Evolutionary conservation across 139 green algal species (phyloP), one percentile per base, ranked within the genome.

Genomic region (Closterium sp.): DNA sequence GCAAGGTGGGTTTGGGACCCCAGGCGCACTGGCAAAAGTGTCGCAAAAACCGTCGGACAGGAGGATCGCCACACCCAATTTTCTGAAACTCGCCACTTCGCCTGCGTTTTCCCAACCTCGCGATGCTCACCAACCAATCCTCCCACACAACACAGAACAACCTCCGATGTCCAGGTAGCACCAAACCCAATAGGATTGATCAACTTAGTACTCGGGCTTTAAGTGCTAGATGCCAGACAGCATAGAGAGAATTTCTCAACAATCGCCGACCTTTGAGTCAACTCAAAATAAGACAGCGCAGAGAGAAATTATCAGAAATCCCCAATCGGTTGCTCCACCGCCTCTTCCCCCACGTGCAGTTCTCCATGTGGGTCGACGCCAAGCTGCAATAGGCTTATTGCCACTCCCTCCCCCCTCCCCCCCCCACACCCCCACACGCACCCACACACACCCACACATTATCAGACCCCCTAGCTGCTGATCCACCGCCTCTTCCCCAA

Each of bases 1-100:
- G 91, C 84, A 93, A 93, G 91, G 87, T 94, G 21, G n/a, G n/a
- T 28, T 64, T 32, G 28, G 4, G 91, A 94, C 87, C 91, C 91
- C 28, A 35, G 91, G 23, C 85, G 91, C 4, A 94, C 81, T 2
- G 91, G n/a, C n/a, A n/a, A n/a, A n/a, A n/a, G n/a, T n/a, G n/a
- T n/a, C n/a, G n/a, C n/a, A n/a, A n/a, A n/a, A n/a, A n/a, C n/a
- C n/a, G n/a, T n/a, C n/a, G n/a, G n/a, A n/a, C n/a, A n/a, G n/a
- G n/a, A n/a, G n/a, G n/a, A n/a, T n/a, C n/a, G n/a, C n/a, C n/a
- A n/a, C n/a, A n/a, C n/a, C n/a, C n/a, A n/a, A n/a, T n/a, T n/a
- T n/a, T n/a, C n/a, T n/a, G n/a, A n/a, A n/a, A n/a, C n/a, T n/a
- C n/a, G n/a, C n/a, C n/a, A n/a, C n/a, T n/a, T n/a, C n/a, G n/a